Conservation (phyloP, 345 rosid genomes). For the Hevea brasiliensis region DNA sequence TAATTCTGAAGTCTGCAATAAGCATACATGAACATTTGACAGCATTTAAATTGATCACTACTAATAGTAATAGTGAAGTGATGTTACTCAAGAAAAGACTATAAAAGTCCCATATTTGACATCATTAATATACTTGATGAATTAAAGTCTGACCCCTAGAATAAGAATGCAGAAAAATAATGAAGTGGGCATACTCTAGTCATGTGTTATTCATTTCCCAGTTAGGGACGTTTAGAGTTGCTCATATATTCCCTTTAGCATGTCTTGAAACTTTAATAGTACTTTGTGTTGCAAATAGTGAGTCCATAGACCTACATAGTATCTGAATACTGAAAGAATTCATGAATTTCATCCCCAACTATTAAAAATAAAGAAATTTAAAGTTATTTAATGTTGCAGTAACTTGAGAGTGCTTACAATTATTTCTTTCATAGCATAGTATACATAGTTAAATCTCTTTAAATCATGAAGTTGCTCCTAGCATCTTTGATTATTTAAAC, state of each 20-base stretch:
- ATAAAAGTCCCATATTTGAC: too few species aligned
- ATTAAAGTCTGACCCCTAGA: background rate
- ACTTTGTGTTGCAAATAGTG: too few species aligned
- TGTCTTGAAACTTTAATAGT: too few species aligned
- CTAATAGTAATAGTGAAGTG: background rate
- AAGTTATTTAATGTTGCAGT: background rate
- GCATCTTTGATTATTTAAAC: too few species aligned
- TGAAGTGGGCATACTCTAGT: background rate
- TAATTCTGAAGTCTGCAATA: conserved; percentile 15
- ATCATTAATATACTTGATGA: background rate
- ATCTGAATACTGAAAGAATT: background rate
- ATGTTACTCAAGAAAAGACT: too few species aligned
- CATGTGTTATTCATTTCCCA: too few species aligned
- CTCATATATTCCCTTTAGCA: too few species aligned
- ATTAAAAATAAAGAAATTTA: background rate
- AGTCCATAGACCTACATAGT: background rate
- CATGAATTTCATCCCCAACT: background rate
- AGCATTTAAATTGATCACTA: background rate
- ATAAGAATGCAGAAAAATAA: background rate
- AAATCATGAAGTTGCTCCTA: background rate
- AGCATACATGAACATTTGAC: background rate
- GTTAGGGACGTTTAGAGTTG: too few species aligned
- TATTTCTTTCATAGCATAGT: background rate
- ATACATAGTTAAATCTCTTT: too few species aligned
- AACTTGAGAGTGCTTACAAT: background rate